Evolutionary conservation across 2,329 filamentous ascomycete species (phyloP).

Genomic region (Pseudopithomyces chartarum): DNA sequence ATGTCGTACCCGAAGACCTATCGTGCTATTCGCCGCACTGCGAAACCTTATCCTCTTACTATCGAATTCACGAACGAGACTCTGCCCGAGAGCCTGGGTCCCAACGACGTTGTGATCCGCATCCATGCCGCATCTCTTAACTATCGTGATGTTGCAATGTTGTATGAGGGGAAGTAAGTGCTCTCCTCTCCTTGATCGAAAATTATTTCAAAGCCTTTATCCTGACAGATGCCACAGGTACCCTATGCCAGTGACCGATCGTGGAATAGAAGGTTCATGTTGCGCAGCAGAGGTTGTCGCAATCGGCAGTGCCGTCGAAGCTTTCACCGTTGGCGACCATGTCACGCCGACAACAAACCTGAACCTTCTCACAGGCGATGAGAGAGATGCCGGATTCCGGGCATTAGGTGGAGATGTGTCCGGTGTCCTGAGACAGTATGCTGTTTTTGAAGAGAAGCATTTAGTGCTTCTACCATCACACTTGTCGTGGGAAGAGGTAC

Average conservation of each 20-base stretch:
- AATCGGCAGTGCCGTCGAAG: constrained; percentile 18
- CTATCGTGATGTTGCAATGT: constrained; percentile 34
- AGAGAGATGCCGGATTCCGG: constrained; percentile 6
- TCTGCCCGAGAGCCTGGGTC: constrained; percentile 18
- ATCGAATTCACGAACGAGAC: constrained; percentile 15
- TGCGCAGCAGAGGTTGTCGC: constrained; percentile 31
- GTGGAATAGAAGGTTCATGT: constrained; percentile 30
- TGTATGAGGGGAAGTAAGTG: constrained; percentile 23
- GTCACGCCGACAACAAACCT: constrained; percentile 23
- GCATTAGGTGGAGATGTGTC: constrained; percentile 13
- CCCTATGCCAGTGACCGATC: not conserved
- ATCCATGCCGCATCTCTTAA: constrained; percentile 36
- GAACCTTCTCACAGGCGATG: constrained; percentile 15
- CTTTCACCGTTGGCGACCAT: constrained; percentile 29
- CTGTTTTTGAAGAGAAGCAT: constrained; percentile 27
- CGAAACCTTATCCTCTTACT: constrained; percentile 11
- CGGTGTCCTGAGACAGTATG: constrained; percentile 33
- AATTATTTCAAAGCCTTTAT: not conserved
- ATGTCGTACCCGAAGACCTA: constrained; percentile 6
- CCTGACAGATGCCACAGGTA: not conserved
- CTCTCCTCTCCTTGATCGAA: not conserved
- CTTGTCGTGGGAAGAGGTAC: constrained; percentile 34
- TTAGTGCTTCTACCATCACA: constrained; percentile 29
- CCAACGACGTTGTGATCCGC: constrained; percentile 26
- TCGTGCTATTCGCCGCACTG: constrained; percentile 1